Conservation (phyloP, 208 protist genomes). For the Leishmania major region DNA sequence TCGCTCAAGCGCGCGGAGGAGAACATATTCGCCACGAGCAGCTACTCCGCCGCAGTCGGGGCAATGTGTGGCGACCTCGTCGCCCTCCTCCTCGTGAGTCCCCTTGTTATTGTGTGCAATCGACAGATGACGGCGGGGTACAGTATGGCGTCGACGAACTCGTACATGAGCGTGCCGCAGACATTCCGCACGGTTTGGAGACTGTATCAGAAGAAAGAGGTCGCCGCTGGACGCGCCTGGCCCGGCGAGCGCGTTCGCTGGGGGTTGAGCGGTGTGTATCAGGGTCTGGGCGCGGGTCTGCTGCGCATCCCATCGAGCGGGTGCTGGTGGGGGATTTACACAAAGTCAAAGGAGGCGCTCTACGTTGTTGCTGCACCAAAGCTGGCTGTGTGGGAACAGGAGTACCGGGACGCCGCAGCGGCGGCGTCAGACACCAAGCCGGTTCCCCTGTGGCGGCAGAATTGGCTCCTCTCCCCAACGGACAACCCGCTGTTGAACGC, state of each 20-base stretch:
- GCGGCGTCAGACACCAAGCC: neutral
- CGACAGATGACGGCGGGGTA: slow-evolving; percentile 86
- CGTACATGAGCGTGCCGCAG: slow-evolving; percentile 39
- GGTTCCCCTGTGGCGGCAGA: slow-evolving; percentile 48
- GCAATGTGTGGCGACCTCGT: slow-evolving; percentile 79
- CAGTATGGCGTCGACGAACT: slow-evolving; percentile 61
- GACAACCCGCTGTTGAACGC: slow-evolving; percentile 87
- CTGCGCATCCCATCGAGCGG: slow-evolving; percentile 75
- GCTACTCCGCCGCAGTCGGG: slow-evolving; percentile 54
- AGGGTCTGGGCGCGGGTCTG: slow-evolving; percentile 68
- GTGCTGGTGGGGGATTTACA: slow-evolving; percentile 87
- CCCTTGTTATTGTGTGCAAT: slow-evolving; percentile 72
- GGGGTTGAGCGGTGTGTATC: slow-evolving; percentile 65
- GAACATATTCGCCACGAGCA: slow-evolving; percentile 32
- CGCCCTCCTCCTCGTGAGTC: slow-evolving; percentile 65
- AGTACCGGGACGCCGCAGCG: slow-evolving; percentile 3
- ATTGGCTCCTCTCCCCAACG: slow-evolving; percentile 76
- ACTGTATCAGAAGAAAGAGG: slow-evolving; percentile 35
- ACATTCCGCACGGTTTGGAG: slow-evolving; percentile 59
- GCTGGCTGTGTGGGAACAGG: slow-evolving; percentile 54
- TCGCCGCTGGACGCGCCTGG: neutral
- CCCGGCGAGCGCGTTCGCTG: slow-evolving; percentile 15
- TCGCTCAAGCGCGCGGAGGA: neutral
- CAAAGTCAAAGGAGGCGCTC: slow-evolving; percentile 65
- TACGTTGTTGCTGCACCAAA: slow-evolving; percentile 63